A percentile compares a stretch with the other conserved stretches of the same genome.
Conservation (phyloP, 257 asterid genomes). For the Fraxinus pennsylvanica region DNA sequence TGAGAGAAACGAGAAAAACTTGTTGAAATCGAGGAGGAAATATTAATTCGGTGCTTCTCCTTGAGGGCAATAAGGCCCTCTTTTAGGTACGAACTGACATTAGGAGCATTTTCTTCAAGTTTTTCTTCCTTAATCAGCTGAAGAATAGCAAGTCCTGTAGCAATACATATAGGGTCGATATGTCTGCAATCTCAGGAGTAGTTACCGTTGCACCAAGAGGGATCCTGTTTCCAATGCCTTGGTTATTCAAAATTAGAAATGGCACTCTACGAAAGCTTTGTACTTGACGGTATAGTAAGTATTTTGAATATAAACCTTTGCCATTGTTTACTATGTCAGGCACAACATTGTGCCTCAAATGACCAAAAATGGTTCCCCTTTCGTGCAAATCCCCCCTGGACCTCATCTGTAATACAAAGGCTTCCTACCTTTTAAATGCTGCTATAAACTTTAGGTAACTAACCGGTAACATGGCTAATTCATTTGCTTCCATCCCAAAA, state of each 20-base stretch:
- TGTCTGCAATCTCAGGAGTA: no score
- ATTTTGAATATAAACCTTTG: conserved; percentile 68
- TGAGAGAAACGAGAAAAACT: not conserved
- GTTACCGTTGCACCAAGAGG: no score
- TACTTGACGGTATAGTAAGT: conserved; percentile 3
- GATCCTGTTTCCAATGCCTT: no score
- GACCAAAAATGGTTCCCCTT: conserved; percentile 73
- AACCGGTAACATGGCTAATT: conserved; percentile 59
- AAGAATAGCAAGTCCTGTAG: conserved; percentile 70
- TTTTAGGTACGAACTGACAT: conserved; percentile 67
- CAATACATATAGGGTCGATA: conserved; percentile 67
- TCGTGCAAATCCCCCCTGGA: conserved; percentile 59
- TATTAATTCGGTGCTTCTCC: conserved; percentile 58
- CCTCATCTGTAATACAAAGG: conserved; percentile 71
- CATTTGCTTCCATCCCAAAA: conserved; percentile 44
- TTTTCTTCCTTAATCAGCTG: conserved; percentile 58
- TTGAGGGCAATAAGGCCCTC: conserved; percentile 56
- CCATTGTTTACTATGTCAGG: conserved; percentile 76
- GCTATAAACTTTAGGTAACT: conserved; percentile 47
- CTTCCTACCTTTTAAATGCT: conserved; percentile 62
- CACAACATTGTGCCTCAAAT: conserved; percentile 62
- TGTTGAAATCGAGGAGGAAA: not conserved
- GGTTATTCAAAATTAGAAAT: no score
- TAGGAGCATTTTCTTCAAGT: conserved; percentile 69
- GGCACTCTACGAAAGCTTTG: no score